These are phyloP conservation scores for Candida mattraensis DNA, from an alignment of 805 yeast species.

Conservation along the genomic window DNA sequence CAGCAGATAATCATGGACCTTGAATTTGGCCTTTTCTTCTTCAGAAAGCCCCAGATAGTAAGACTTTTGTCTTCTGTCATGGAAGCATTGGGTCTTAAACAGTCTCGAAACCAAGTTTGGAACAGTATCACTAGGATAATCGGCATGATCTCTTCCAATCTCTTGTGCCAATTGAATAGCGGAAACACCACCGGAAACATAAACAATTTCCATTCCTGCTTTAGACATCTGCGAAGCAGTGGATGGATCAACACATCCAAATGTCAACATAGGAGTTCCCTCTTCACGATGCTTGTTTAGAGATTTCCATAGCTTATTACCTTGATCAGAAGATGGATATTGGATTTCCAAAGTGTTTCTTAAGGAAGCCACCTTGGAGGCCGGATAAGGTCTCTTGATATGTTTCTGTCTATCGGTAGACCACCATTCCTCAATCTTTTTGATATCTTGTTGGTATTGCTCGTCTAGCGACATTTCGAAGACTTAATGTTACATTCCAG, in stretches of 20 bases:
- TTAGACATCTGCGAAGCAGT: slow-evolving; percentile 58
- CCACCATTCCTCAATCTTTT: slow-evolving; percentile 51
- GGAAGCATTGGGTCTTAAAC: slow-evolving; percentile 57
- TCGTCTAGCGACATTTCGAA: no score
- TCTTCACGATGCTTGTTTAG: slow-evolving; percentile 41
- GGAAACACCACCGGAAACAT: slow-evolving; percentile 63
- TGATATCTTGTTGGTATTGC: slow-evolving; percentile 15
- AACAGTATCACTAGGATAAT: slow-evolving; percentile 67
- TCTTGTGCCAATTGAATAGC: slow-evolving; percentile 60
- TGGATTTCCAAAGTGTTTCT: slow-evolving; percentile 46
- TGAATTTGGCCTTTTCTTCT: slow-evolving; percentile 23
- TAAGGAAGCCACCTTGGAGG: slow-evolving; percentile 51
- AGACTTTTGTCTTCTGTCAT: slow-evolving; percentile 42
- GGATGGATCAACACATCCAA: slow-evolving; percentile 64
- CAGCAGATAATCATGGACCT: slow-evolving; percentile 47
- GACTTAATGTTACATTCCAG: not conserved
- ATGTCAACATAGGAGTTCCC: slow-evolving; percentile 50
- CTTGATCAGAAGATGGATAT: slow-evolving; percentile 53
- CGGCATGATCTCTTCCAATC: slow-evolving; percentile 66
- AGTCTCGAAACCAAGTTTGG: slow-evolving; percentile 65
- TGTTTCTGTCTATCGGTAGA: slow-evolving; percentile 44
- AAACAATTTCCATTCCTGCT: slow-evolving; percentile 50
- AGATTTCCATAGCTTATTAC: slow-evolving; percentile 48
- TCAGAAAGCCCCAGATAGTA: slow-evolving; percentile 11
- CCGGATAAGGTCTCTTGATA: slow-evolving; percentile 50